Evolutionary conservation across 2,329 filamentous ascomycete genomes (phyloP).

Genomic region (Metarhizium robertsii): DNA sequence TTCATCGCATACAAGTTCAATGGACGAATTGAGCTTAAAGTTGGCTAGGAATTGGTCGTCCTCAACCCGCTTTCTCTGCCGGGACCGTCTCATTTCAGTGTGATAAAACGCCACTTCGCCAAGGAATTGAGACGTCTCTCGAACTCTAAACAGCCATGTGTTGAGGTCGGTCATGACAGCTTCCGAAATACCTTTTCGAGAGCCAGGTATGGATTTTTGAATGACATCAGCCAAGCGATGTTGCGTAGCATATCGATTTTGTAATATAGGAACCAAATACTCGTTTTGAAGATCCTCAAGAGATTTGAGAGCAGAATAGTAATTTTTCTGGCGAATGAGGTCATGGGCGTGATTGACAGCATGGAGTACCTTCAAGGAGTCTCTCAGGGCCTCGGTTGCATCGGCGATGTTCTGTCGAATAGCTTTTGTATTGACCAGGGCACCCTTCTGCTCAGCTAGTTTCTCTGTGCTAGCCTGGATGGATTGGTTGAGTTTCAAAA

Average conservation of each 20-base stretch:
- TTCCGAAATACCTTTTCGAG: constrained; percentile 87
- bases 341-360: constrained; percentile 94
- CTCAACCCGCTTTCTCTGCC: constrained; percentile 76
- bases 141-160: constrained; percentile 90
- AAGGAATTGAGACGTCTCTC: constrained; percentile 91
- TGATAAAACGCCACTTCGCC: constrained; percentile 96
- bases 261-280: constrained; percentile 63
- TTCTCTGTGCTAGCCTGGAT: constrained; percentile 94
- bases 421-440: constrained; percentile 81
- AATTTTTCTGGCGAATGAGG: constrained; percentile 82
- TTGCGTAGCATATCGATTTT: constrained; percentile 81
- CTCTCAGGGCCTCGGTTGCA: constrained; percentile 76
- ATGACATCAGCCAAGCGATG: constrained; percentile 94
- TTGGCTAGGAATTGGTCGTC: constrained; percentile 64
- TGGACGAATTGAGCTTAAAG: constrained; percentile 90
- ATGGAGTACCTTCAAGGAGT: constrained; percentile 84
- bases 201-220: constrained; percentile 87
- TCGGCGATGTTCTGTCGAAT: constrained; percentile 95
- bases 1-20: constrained; percentile 92
- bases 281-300: constrained; percentile 95
- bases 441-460: constrained; percentile 88
- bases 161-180: constrained; percentile 96
- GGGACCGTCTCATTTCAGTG: constrained; percentile 74
- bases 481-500: constrained; percentile 83
- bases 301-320: constrained; percentile 88